Percentiles rank a stretch among this genome's conserved stretches.
Conservation (phyloP, 2,329 filamentous ascomycete species). For the Penicillium sp. region DNA sequence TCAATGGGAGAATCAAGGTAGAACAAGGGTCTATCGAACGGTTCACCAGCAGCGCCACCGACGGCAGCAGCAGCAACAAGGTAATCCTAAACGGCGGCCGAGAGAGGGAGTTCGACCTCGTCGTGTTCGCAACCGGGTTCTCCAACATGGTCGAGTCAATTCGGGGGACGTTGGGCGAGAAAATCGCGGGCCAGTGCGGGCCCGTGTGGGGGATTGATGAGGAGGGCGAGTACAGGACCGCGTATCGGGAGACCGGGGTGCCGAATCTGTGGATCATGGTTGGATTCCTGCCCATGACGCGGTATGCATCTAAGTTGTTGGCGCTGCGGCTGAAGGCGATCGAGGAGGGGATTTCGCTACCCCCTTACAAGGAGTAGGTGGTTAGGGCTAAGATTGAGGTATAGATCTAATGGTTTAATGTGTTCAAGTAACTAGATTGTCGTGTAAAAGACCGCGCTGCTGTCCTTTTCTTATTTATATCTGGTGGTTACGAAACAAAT, state of each 20-base stretch:
- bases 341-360: slow-evolving; percentile 14
- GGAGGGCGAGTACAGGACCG: slow-evolving; percentile 35
- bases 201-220: slow-evolving; percentile 36
- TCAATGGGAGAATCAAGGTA: slow-evolving; percentile 36
- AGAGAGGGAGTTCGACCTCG: slow-evolving; percentile 39
- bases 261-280: slow-evolving; percentile 46
- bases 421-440: no score
- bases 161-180: slow-evolving; percentile 30
- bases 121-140: slow-evolving; percentile 36
- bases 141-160: slow-evolving; percentile 32
- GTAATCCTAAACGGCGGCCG: slow-evolving; percentile 39
- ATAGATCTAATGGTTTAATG: no score
- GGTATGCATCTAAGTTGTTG: slow-evolving; percentile 42
- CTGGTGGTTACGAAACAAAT: no score
- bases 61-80: slow-evolving; percentile 23
- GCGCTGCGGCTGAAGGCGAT: slow-evolving; percentile 41
- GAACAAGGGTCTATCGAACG: slow-evolving; percentile 21
- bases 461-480: no score
- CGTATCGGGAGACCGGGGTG: slow-evolving; percentile 40
- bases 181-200: slow-evolving; percentile 28
- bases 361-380: slow-evolving; percentile 8
- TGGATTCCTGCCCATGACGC: slow-evolving; percentile 40
- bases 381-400: no score
- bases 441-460: no score
- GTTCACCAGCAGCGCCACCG: slow-evolving; percentile 4